Base-by-base conservation (phyloP, 441 rosid species). In the Metrosideros polymorpha region DNA sequence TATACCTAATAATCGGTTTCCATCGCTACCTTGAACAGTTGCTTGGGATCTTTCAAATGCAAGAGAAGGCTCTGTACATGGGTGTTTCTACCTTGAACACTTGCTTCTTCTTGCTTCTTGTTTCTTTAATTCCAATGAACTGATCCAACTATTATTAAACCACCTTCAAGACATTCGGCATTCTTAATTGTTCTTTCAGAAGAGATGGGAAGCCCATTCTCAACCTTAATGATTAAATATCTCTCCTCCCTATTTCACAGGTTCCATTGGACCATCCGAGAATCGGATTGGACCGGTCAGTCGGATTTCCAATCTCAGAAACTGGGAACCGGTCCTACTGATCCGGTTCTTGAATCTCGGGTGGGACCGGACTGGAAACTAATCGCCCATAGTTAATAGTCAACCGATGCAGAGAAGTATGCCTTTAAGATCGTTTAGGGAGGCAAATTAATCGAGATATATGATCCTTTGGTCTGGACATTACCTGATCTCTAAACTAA, bases 271-370 rank as follows among this genome's bases (percentile, higher is more conserved):
- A 61, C 24, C 12, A 3, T n/a, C 42, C 4, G 1, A 1, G 0
- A 22, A 59, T 14, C 4, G 2, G 35, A 22, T n/a, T n/a, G n/a
- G n/a, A 14, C 0, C 0, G 5, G 8, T 45, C 49, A 49, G 17
- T 49, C 17, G 0, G 4, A 2, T 30, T 61, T 42, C 17, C 12
- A 2, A 3, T 9, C 19, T 0, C 9, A 59, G 7, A 53, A 53
- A 22, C 25, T 24, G 4, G 9, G 4, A 22, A 53, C 12, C 7
- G 4, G 4, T 53, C 27, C 25, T 53, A 24, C 2, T 53, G 0
- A 4, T 53, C 12, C 0, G 1, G 2, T 53, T 53, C 12, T 4
- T 0, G 9, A 0, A 7, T 53, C 27, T 1, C 7, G 2, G 4
- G 5, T 53, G 27, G 2, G 12, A 22, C 1, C 27, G 12, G 56